Percentiles rank a stretch among this genome's conserved stretches.
Evolutionary conservation across 208 protist genomes (phyloP).

Genomic region (Spongospora subterranea): DNA sequence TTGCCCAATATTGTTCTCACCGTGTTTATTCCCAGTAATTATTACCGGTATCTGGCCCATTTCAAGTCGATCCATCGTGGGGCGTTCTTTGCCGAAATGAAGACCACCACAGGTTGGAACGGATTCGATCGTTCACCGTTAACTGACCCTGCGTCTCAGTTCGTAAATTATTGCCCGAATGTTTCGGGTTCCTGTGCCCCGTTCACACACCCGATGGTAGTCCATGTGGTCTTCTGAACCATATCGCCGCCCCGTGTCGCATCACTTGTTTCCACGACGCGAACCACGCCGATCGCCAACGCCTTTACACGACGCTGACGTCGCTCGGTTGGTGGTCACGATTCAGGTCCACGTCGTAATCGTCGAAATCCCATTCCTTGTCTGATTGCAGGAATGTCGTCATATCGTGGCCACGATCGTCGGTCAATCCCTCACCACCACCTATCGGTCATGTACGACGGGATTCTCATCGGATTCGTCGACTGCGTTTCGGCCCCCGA

Average conservation of each 20-base stretch:
- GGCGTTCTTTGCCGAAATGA: constrained; percentile 96
- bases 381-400: not conserved
- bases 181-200: constrained; percentile 97
- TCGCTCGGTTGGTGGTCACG: not conserved
- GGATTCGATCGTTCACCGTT: not conserved
- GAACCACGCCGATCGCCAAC: not conserved
- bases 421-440: not conserved
- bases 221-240: constrained; percentile 99
- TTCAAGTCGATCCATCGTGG: constrained; percentile 91
- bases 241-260: constrained; percentile 83
- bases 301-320: not conserved
- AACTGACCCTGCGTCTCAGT: constrained; percentile 77
- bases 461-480: constrained; percentile 21
- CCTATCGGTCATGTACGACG: not conserved
- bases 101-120: constrained; percentile 69
- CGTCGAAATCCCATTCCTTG: not conserved
- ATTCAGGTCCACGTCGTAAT: too few species aligned
- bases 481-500: too few species aligned
- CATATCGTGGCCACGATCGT: constrained; percentile 3
- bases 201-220: constrained; percentile 99
- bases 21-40: constrained; percentile 82
- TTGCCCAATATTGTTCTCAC: not conserved
- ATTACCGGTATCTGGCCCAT: constrained; percentile 97
- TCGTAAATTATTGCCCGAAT: constrained; percentile 97
- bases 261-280: constrained; percentile 40